Evolutionary conservation across 176 grass and related monocot species (phyloP).

Genomic region (Oryza rufipogon): DNA sequence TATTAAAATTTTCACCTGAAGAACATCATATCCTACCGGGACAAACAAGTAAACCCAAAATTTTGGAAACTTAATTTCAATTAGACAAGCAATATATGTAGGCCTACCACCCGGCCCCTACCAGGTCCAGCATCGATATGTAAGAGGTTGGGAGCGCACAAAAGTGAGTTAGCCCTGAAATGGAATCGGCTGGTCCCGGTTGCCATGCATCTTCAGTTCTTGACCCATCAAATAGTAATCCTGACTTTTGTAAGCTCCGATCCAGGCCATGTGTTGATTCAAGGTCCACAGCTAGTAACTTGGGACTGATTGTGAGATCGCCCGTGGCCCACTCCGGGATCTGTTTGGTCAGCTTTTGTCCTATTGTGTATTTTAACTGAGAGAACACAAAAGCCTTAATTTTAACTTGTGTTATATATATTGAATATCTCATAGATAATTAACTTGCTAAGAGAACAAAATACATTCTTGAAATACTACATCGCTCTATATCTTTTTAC

Average conservation of each 20-base stretch:
- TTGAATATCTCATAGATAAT: not conserved
- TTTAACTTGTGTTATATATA: not conserved
- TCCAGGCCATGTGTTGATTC: not conserved
- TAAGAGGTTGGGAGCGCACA: too few relatives aligned
- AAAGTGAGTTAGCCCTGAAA: not conserved
- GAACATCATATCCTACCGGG: too few relatives aligned
- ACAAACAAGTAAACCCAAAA: too few relatives aligned
- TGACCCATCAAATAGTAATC: not conserved
- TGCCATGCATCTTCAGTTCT: not conserved
- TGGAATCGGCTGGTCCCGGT: not conserved
- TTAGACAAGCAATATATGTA: too few relatives aligned
- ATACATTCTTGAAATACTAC: not conserved
- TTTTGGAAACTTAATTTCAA: too few relatives aligned
- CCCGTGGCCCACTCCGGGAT: not conserved
- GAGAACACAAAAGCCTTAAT: too few relatives aligned
- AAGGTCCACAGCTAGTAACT: not conserved
- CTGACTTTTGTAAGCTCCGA: not conserved
- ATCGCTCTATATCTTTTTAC: too few relatives aligned
- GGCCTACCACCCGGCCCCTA: too few relatives aligned
- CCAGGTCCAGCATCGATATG: too few relatives aligned
- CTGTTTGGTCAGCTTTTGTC: not conserved
- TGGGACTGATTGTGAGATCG: not conserved
- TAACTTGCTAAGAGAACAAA: not conserved
- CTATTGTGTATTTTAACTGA: not conserved
- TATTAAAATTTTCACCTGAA: too few relatives aligned